Percentiles rank a stretch among this genome's conserved stretches.
Conservation (phyloP, 1,284 basidiomycete genomes). For the Rhodotorula sp. region DNA sequence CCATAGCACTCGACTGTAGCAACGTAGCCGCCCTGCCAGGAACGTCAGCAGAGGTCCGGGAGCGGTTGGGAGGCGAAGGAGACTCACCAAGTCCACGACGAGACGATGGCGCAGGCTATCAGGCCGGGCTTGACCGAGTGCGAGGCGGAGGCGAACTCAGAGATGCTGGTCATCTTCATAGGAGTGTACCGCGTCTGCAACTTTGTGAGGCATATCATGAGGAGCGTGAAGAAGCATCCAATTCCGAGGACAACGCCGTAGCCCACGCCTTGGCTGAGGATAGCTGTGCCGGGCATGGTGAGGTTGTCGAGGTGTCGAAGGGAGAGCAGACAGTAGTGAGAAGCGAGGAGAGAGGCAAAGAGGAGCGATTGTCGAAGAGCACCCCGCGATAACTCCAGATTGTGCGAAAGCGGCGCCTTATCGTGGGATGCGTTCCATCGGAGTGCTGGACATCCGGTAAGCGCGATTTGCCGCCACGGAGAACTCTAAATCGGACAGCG, state of each 20-base stretch:
- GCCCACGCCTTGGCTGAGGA: slow-evolving; percentile 23
- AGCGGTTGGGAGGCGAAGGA: too few relatives aligned
- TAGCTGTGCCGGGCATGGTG: slow-evolving; percentile 14
- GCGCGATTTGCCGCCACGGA: too few relatives aligned
- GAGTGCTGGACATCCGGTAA: too few relatives aligned
- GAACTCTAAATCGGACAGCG: too few relatives aligned
- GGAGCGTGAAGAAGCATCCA: slow-evolving; percentile 74
- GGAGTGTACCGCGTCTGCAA: slow-evolving; percentile 69
- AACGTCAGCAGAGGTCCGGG: too few relatives aligned
- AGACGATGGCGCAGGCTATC: slow-evolving; percentile 64
- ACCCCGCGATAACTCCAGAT: too few relatives aligned
- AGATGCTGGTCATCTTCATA: slow-evolving; percentile 52
- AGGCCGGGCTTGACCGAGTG: slow-evolving; percentile 62
- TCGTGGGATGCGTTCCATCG: too few relatives aligned
- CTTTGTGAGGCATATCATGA: slow-evolving; percentile 70
- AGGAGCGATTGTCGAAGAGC: neutral
- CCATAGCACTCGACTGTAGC: slow-evolving; percentile 63
- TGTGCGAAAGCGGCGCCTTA: too few relatives aligned
- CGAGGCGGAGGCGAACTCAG: slow-evolving; percentile 74
- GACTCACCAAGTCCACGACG: slow-evolving; percentile 24
- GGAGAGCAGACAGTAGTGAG: too few relatives aligned
- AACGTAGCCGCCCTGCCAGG: slow-evolving; percentile 53
- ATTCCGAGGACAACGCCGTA: slow-evolving; percentile 78
- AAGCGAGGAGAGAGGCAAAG: neutral
- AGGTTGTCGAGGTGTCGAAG: neutral